Evolutionary conservation across 805 yeast species (phyloP), one percentile per base, ranked within the genome.

Genomic region (Saccharomycopsis sp.): DNA sequence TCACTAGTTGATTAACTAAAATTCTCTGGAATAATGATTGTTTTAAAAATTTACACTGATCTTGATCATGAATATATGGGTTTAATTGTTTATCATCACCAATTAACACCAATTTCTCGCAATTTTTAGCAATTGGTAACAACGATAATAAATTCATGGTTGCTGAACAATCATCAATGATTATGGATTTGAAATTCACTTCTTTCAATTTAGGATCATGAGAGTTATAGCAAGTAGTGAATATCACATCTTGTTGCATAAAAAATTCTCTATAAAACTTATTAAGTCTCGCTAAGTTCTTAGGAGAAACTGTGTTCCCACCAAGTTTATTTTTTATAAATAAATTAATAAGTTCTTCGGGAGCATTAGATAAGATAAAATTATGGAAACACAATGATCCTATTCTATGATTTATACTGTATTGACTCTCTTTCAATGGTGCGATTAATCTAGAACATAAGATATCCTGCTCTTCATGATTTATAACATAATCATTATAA

Each of bases 41-140:
- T 45, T 64, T 63, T 41, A 77, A 65, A 27, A 41, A 11, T 21
- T 81, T 81, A 2, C 78, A 78, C 44, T 72, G 72, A 8, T 16
- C 16, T 9, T 17, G 20, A 26, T 72, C 56, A 35, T 76, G 71
- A 21, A 75, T 77, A 1, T 44, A 47, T 11, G 83, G 82, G 3
- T 81, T 80, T 51, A 76, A 64, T 59, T 77, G 82, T 58, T 75
- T 78, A 58, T 76, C 81, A 56, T 77, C 83, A 41, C 83, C 83
- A 16, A 50, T 79, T 17, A 50, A 26, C 19, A 50, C 43, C 23
- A 50, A 40, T 38, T 48, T 50, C 2, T 47, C 49, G 17, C 51
- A 47, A 27, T 50, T 43, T 34, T 37, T 47, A 22, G 49, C 36
- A 17, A 50, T 27, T 9, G 53, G 53, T 16, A 47, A 19, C 23